These are phyloP conservation scores for Rhododendron henanense DNA, from an alignment of 148 eudicot species.

Conservation along the genomic window DNA sequence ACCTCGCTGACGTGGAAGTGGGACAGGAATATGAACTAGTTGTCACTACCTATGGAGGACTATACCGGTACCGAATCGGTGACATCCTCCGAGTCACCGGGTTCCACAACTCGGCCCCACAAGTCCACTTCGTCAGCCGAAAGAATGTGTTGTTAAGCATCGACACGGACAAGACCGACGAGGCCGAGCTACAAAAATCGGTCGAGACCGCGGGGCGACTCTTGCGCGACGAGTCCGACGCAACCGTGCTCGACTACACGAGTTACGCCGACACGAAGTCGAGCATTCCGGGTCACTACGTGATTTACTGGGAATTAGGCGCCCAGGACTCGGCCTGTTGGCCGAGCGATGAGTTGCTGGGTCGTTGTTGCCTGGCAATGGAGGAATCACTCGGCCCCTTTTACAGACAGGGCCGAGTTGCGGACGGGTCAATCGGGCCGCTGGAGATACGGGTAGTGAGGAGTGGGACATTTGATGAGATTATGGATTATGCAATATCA, in stretches of 20 bases:
- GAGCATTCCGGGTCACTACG: constrained; percentile 79
- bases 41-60: not conserved
- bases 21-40: not conserved
- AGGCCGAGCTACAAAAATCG: not conserved
- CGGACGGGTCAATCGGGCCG: constrained; percentile 61
- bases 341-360: constrained; percentile 41
- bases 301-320: constrained; percentile 62
- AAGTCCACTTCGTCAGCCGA: not conserved
- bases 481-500: constrained; percentile 82
- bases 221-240: constrained; percentile 18
- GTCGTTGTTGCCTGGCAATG: constrained; percentile 61
- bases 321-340: constrained; percentile 33
- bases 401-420: constrained; percentile 63
- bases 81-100: not conserved
- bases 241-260: constrained; percentile 75
- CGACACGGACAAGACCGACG: not conserved
- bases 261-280: constrained; percentile 53
- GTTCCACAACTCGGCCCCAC: not conserved
- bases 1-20: not conserved
- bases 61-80: not conserved
- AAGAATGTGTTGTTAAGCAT: not conserved
- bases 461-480: constrained; percentile 67
- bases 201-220: not conserved
- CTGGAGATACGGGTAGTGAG: constrained; percentile 73
- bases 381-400: constrained; percentile 69